Evolutionary conservation across 2,329 filamentous ascomycete genomes (phyloP).

Genomic region (Verticillium albo-atrum): DNA sequence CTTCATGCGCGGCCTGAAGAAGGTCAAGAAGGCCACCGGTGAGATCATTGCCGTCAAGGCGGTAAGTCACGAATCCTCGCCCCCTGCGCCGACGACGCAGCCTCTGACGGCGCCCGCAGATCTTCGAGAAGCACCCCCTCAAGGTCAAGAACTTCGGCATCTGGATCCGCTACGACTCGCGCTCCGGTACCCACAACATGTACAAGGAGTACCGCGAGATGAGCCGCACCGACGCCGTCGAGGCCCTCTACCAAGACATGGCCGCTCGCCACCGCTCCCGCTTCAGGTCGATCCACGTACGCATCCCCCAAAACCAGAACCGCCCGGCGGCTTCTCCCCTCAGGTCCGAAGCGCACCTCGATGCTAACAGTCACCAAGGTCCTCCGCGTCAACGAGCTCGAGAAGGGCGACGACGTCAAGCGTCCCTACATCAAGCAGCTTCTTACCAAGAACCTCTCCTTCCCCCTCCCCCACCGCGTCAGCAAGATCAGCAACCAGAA

Average conservation of each 20-base stretch:
- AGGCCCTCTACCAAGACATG: slow-evolving; percentile 99
- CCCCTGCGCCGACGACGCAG: neutral
- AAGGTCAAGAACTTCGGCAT: slow-evolving; percentile 99
- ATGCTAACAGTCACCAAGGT: slow-evolving; percentile 54
- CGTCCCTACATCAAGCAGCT: slow-evolving; percentile 99
- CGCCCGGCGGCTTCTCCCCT: neutral
- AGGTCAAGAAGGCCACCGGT: slow-evolving; percentile 99
- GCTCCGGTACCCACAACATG: slow-evolving; percentile 99
- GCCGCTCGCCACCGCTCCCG: slow-evolving; percentile 96
- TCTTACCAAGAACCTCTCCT: slow-evolving; percentile 88
- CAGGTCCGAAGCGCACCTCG: too few relatives aligned
- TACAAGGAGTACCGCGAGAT: slow-evolving; percentile 99
- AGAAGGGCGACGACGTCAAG: slow-evolving; percentile 92
- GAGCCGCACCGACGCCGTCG: slow-evolving; percentile 90
- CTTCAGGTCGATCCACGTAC: slow-evolving; percentile 97
- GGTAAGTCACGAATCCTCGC: slow-evolving; percentile 53
- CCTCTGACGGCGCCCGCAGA: slow-evolving; percentile 35
- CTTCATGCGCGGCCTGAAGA: slow-evolving; percentile 97
- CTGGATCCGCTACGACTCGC: slow-evolving; percentile 99
- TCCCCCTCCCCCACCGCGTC: slow-evolving; percentile 97
- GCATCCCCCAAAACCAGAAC: slow-evolving; percentile 22
- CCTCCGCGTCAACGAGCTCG: slow-evolving; percentile 95
- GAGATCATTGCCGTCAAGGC: slow-evolving; percentile 97
- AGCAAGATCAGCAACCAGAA: slow-evolving; percentile 80
- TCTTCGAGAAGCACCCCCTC: slow-evolving; percentile 96